These are phyloP conservation scores for Dendrobium chrysotoxum DNA, from an alignment of 106 monocot genomes.

Conservation along the genomic window DNA sequence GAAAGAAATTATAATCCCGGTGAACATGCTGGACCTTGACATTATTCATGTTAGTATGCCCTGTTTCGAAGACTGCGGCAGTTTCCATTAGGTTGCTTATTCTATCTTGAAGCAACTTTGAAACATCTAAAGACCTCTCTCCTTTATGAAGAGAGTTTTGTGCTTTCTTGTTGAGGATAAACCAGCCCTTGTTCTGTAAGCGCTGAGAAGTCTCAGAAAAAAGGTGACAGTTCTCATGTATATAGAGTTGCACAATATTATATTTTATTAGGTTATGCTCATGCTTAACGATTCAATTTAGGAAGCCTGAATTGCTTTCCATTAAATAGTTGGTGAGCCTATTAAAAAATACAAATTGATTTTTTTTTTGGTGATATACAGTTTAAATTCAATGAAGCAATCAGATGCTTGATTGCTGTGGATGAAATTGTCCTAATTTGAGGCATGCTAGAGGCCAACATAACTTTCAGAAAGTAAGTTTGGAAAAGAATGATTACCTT, in stretches of 20 bases:
- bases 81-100: constrained; percentile 16
- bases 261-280: neutral
- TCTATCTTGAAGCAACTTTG: constrained; percentile 17
- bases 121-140: neutral
- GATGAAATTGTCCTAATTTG: too few relatives aligned
- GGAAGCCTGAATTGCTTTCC: neutral
- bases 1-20: constrained; percentile 28
- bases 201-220: neutral
- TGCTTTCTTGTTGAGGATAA: constrained; percentile 1
- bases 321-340: neutral
- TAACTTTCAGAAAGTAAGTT: neutral
- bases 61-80: constrained; percentile 21
- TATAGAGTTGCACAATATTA: neutral
- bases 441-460: too few relatives aligned
- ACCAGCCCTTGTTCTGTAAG: constrained; percentile 22
- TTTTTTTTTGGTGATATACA: too few relatives aligned
- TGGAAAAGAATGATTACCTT: constrained; percentile 14
- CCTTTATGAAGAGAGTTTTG: constrained; percentile 5
- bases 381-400: too few relatives aligned
- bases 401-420: too few relatives aligned
- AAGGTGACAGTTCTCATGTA: neutral
- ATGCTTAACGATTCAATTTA: neutral
- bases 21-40: constrained; percentile 7
- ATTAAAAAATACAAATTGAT: too few relatives aligned
- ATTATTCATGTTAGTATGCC: constrained; percentile 11